Percentiles rank a stretch among this genome's conserved stretches.
These are phyloP conservation scores for Taphrina deformans DNA, from an alignment of 1,139 yeast genomes.

Conservation along the genomic window DNA sequence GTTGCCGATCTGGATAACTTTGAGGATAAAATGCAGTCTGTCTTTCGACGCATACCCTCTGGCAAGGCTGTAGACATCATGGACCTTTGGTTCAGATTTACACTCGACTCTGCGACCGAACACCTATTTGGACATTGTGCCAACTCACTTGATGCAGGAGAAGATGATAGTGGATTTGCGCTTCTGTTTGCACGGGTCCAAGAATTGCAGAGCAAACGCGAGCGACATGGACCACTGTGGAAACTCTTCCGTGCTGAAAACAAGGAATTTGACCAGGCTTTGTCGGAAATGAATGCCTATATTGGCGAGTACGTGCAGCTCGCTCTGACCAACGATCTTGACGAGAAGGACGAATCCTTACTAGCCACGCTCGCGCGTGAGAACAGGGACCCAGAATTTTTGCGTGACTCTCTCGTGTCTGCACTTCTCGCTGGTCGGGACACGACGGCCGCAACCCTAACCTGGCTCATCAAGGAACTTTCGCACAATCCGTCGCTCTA, in stretches of 20 bases:
- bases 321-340: slow-evolving; percentile 10
- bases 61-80: slow-evolving; percentile 52
- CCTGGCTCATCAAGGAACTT: slow-evolving; percentile 53
- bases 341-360: slow-evolving; percentile 20
- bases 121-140: slow-evolving; percentile 27
- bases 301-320: slow-evolving; percentile 21
- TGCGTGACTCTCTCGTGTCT: slow-evolving; percentile 56
- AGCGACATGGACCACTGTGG: slow-evolving; percentile 22
- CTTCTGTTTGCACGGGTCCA: slow-evolving; percentile 19
- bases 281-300: slow-evolving; percentile 8
- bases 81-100: slow-evolving; percentile 53
- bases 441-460: slow-evolving; percentile 38
- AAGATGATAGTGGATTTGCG: slow-evolving; percentile 18
- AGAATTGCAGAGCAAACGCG: slow-evolving; percentile 17
- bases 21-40: slow-evolving; percentile 52
- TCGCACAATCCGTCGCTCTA: slow-evolving; percentile 52
- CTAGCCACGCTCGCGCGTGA: slow-evolving; percentile 22
- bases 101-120: slow-evolving; percentile 49
- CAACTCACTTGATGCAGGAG: not conserved
- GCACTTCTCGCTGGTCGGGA: slow-evolving; percentile 45
- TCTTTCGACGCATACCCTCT: slow-evolving; percentile 46
- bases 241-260: slow-evolving; percentile 39
- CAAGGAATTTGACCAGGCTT: slow-evolving; percentile 13
- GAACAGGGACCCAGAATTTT: slow-evolving; percentile 41
- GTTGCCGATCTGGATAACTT: slow-evolving; percentile 54